These are phyloP conservation scores for Piper longum DNA, from an alignment of 164 flowering plant species.

Conservation along the genomic window DNA sequence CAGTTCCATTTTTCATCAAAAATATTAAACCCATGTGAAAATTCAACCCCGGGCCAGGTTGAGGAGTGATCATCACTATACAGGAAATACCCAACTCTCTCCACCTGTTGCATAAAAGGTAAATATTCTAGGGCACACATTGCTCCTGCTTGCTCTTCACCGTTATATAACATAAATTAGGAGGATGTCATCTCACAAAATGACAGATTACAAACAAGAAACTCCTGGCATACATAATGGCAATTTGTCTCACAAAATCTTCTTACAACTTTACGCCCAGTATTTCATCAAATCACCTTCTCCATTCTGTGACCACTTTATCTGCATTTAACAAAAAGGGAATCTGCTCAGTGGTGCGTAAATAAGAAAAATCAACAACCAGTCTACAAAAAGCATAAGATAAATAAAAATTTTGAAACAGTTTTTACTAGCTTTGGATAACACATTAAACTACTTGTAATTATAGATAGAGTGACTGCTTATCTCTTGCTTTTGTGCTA, in stretches of 20 bases:
- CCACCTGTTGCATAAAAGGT: conserved; percentile 1
- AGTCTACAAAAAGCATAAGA: too few relatives aligned
- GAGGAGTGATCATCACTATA: conserved; percentile 12
- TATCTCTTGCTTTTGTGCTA: too few relatives aligned
- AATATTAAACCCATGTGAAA: not conserved
- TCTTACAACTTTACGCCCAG: conserved; percentile 1
- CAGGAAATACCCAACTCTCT: conserved; percentile 6
- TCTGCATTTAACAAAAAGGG: conserved; percentile 18
- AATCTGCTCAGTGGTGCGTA: not conserved
- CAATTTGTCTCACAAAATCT: not conserved
- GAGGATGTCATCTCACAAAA: conserved; percentile 9
- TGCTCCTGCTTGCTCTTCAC: conserved; percentile 11
- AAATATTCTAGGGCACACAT: conserved; percentile 6
- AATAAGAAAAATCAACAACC: not conserved
- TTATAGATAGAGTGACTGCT: too few relatives aligned
- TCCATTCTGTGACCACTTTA: conserved; percentile 46
- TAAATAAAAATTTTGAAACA: too few relatives aligned
- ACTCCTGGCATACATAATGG: not conserved
- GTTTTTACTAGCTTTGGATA: too few relatives aligned
- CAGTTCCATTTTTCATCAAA: not conserved
- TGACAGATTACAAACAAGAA: not conserved
- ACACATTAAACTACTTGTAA: too few relatives aligned
- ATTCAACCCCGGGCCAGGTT: conserved; percentile 5
- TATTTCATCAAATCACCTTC: conserved; percentile 27
- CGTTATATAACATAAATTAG: conserved; percentile 9